Evolutionary conservation across 768 basidiomycete species (phyloP).

Genomic region (Coprinopsis sp.): DNA sequence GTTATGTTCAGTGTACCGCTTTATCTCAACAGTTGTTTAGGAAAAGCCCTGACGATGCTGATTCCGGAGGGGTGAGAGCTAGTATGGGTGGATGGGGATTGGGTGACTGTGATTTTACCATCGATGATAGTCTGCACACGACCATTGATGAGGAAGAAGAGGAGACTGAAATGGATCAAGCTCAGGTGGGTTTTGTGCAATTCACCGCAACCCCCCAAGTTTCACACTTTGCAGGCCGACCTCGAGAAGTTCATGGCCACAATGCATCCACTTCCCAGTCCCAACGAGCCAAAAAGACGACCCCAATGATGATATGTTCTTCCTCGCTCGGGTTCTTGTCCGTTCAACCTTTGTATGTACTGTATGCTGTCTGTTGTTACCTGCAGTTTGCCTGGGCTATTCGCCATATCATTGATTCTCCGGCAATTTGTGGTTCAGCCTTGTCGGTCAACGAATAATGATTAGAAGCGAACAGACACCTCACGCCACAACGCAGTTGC

Average conservation of each 20-base stretch:
- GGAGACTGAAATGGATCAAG: conserved; percentile 65
- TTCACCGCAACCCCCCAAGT: no score
- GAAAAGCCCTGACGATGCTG: no score
- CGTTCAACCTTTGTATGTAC: no score
- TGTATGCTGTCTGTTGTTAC: no score
- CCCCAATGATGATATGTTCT: no score
- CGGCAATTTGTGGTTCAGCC: no score
- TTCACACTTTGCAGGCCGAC: conserved; percentile 1
- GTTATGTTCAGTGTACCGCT: neutral
- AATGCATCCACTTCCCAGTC: neutral
- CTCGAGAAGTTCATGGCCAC: conserved; percentile 10
- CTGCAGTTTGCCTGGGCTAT: no score
- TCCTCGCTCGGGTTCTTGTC: no score
- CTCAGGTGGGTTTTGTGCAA: conserved; percentile 54
- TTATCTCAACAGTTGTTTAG: conserved; percentile 23
- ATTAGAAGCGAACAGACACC: no score
- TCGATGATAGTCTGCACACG: conserved; percentile 42
- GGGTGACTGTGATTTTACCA: conserved; percentile 54
- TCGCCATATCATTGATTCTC: no score
- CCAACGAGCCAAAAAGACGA: conserved; percentile 5
- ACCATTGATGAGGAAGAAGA: conserved; percentile 63
- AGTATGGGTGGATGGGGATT: conserved; percentile 76
- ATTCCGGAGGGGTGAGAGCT: conserved; percentile 41
- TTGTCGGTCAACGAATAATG: no score
- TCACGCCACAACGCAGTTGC: no score